Base-by-base conservation (phyloP, 2,329 filamentous ascomycete species). In the Botryotinia globosa region DNA sequence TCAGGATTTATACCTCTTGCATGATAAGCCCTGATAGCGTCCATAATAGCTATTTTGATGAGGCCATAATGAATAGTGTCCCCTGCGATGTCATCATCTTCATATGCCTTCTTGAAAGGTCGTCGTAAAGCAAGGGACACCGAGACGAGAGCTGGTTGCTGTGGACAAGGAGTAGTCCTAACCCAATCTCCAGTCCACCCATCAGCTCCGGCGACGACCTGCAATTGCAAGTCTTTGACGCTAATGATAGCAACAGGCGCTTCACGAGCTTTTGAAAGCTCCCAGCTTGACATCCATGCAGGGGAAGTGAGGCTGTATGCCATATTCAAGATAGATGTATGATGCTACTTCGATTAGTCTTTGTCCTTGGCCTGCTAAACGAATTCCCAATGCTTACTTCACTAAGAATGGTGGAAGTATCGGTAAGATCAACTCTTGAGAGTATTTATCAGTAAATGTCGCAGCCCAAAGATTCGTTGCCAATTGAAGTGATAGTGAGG, bases 61-160 rank as follows among this genome's bases (percentile, higher is more conserved):
- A 83, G 85, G 2, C 92, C 92, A 78, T 94, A 94, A 82, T 94
- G 91, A 37, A 94, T 88, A 3, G 92, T 94, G 79, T 91, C 91
- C n/a, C 82, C 81, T 63, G 88, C 86, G 48, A 94, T 86, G 14
- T 83, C 82, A 82, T 94, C 92, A 7, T 81, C 81, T 1, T 84
- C 78, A 0, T 89, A 88, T 1, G 90, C 88, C 0, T 85, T 84
- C 65, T 82, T 83, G 78, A 94, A 93, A 0, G 85, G 81, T 12
- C 82, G 79, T 22, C 82, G 80, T 74, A 94, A 85, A 4, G 84
- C 85, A 5, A 93, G 84, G 32, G 86, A 85, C 48, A 88, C 86
- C 7, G 89, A 90, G 14, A 94, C 77, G 10, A 87, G 79, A 16
- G 89, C 83, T 12, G 91, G 91, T 81, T 94, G 92, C 18, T 84